phyloP scores from a whole-genome alignment of 1,139 yeast genomes.

The Meyerozyma smithsonii region DNA sequence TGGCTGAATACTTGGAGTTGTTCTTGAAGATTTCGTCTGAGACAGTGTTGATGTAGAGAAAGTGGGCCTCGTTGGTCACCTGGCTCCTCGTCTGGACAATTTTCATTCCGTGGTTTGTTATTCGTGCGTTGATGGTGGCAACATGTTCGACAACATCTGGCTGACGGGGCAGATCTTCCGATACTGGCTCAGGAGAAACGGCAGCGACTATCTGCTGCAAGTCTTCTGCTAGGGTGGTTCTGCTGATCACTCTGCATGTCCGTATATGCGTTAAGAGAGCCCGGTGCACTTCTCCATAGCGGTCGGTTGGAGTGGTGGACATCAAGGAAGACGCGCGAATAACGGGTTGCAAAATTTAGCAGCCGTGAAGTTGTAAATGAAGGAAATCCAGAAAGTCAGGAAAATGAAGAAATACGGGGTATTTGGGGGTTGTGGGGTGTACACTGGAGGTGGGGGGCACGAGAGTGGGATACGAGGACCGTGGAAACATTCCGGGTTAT shows the following conservation, averaged over 20 bases:
- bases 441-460: too few species aligned
- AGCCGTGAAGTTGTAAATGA: too few species aligned
- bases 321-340: background rate
- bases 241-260: constrained; percentile 18
- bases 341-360: too few species aligned
- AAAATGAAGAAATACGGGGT: too few species aligned
- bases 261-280: constrained; percentile 44
- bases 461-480: too few species aligned
- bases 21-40: constrained; percentile 38
- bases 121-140: constrained; percentile 33
- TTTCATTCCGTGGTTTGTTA: constrained; percentile 41
- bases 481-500: too few species aligned
- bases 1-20: constrained; percentile 38
- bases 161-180: constrained; percentile 3
- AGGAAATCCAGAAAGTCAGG: too few species aligned
- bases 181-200: constrained; percentile 1
- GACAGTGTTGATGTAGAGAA: constrained; percentile 39
- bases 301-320: background rate
- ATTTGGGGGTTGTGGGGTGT: too few species aligned
- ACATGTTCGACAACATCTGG: constrained; percentile 21
- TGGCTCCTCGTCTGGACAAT: constrained; percentile 38
- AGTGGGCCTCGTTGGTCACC: constrained; percentile 27
- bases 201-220: constrained; percentile 7
- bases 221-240: constrained; percentile 12
- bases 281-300: constrained; percentile 30